Conservation (phyloP, 176 grass and related monocot genomes). For the Pontederia crassipes region DNA sequence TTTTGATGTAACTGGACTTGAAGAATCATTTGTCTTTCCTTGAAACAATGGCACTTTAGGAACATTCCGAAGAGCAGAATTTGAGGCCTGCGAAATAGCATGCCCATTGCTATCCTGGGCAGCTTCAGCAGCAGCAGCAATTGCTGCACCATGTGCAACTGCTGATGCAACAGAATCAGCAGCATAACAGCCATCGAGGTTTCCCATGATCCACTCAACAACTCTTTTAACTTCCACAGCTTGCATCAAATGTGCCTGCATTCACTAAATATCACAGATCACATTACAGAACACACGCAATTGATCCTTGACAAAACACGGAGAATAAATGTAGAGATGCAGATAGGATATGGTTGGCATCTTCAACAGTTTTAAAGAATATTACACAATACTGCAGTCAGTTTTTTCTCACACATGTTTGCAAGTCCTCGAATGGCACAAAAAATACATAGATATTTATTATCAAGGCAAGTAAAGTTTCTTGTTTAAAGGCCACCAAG, state of each 20-base stretch:
- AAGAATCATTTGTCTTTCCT: constrained; percentile 64
- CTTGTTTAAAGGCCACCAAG: too few relatives aligned
- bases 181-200: constrained; percentile 54
- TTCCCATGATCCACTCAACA: constrained; percentile 85
- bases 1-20: constrained; percentile 65
- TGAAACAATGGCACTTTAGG: constrained; percentile 52
- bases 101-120: constrained; percentile 39
- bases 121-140: constrained; percentile 36
- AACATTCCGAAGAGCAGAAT: constrained; percentile 40
- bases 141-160: constrained; percentile 17
- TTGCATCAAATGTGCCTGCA: constrained; percentile 84
- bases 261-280: constrained; percentile 30
- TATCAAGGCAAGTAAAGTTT: too few relatives aligned
- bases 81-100: constrained; percentile 45
- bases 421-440: too few relatives aligned
- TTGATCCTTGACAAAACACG: neutral
- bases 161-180: constrained; percentile 27
- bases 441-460: too few relatives aligned
- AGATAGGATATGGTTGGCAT: too few relatives aligned
- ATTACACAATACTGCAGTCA: too few relatives aligned
- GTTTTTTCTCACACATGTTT: too few relatives aligned
- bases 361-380: too few relatives aligned
- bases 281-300: constrained; percentile 11
- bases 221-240: constrained; percentile 95
- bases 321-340: neutral